These are phyloP conservation scores for Canna indica DNA, from an alignment of 176 grass and related monocot genomes.

Conservation along the genomic window DNA sequence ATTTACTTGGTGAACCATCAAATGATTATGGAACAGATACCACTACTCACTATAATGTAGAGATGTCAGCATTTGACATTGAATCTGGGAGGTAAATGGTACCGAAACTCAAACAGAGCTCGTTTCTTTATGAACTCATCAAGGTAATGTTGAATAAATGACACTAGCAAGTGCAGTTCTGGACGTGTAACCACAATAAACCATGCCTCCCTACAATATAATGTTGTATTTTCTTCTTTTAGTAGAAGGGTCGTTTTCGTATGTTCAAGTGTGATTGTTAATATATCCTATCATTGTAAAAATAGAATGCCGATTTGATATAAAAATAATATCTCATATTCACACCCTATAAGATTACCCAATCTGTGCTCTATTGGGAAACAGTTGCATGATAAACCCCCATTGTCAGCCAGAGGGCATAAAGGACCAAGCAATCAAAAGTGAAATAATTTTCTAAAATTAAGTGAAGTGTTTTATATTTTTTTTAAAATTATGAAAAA, in stretches of 20 bases:
- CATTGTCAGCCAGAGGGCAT: too few species aligned
- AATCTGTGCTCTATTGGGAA: too few species aligned
- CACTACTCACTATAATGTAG: background rate
- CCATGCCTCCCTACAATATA: background rate
- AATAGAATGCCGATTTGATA: background rate
- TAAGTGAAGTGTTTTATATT: too few species aligned
- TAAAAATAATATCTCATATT: background rate
- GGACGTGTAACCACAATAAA: background rate
- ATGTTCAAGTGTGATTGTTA: too few species aligned
- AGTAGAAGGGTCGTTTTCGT: too few species aligned
- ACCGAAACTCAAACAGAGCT: background rate
- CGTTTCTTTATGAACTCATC: background rate
- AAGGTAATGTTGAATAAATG: background rate
- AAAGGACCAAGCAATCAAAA: too few species aligned
- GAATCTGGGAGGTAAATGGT: background rate
- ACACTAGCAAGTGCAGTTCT: background rate
- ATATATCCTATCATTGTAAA: background rate
- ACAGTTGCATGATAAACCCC: too few species aligned
- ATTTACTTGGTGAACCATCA: background rate
- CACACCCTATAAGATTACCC: too few species aligned
- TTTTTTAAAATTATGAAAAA: too few species aligned
- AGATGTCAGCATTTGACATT: background rate
- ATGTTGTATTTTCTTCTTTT: background rate
- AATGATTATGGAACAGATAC: background rate
- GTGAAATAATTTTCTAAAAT: too few species aligned